Evolutionary conservation across 2,329 filamentous ascomycete species (phyloP).

Genomic region (Pyrenochaeta sp.): DNA sequence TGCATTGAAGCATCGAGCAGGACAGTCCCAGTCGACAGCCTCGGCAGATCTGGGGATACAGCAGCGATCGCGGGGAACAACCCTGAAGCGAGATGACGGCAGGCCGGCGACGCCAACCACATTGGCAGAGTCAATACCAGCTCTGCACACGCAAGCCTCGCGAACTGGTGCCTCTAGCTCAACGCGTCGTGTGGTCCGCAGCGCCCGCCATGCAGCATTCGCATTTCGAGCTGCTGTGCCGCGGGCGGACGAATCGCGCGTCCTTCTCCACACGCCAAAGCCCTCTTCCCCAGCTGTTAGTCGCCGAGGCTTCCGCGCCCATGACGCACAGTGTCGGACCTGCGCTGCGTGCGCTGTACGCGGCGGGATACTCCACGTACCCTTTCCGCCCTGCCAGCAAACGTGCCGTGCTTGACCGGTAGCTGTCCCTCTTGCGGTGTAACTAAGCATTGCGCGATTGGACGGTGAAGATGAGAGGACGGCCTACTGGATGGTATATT

Average conservation of each 20-base stretch:
- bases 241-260: conserved; percentile 9
- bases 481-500: too few relatives aligned
- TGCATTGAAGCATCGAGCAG: too few relatives aligned
- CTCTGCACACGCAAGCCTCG: conserved; percentile 3
- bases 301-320: conserved; percentile 5
- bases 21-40: too few relatives aligned
- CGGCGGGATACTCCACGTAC: neutral
- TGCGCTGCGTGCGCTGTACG: conserved; percentile 1
- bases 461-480: neutral
- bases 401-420: neutral
- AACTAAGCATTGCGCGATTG: neutral
- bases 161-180: neutral
- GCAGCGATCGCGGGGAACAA: too few relatives aligned
- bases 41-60: too few relatives aligned
- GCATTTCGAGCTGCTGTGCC: conserved; percentile 2
- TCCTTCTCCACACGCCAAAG: too few relatives aligned
- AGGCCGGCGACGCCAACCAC: conserved; percentile 3
- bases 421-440: conserved; percentile 1
- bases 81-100: too few relatives aligned
- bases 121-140: conserved; percentile 1
- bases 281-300: too few relatives aligned
- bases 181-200: neutral
- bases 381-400: neutral
- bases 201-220: conserved; percentile 11
- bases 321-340: conserved; percentile 6